Conservation (phyloP, 345 rosid species). For the Eucalyptus camaldulensis region DNA sequence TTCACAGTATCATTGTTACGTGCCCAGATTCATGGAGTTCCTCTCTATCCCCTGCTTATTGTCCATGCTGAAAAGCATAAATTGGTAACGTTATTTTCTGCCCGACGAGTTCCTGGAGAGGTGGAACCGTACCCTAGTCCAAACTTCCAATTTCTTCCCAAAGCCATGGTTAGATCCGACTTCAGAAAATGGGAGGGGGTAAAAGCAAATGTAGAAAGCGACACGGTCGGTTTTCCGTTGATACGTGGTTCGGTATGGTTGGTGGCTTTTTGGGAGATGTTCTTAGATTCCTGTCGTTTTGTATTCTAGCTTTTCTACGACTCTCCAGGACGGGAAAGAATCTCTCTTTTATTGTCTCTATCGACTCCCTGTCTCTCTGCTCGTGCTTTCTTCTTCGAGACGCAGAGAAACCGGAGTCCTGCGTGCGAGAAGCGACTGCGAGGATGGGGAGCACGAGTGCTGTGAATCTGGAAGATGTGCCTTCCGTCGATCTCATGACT, state of each 20-base stretch:
- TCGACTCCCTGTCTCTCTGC: background rate
- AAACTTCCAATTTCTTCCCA: background rate
- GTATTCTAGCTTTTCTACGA: background rate
- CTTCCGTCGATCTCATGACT: slow-evolving; percentile 65
- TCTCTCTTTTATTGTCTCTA: background rate
- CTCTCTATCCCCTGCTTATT: background rate
- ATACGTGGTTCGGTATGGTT: background rate
- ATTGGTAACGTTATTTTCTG: background rate
- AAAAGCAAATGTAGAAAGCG: background rate
- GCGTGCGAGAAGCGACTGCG: background rate
- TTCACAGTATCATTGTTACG: background rate
- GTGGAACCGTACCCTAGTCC: background rate
- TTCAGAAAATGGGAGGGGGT: background rate
- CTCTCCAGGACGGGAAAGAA: background rate
- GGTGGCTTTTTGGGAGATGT: background rate
- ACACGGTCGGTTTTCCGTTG: background rate
- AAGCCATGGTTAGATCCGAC: background rate
- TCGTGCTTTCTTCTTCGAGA: background rate
- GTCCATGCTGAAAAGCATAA: background rate
- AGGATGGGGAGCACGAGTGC: background rate
- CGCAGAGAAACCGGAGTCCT: background rate
- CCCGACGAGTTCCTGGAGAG: background rate
- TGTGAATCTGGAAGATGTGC: slow-evolving; percentile 67
- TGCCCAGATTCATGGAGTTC: background rate
- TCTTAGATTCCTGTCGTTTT: background rate